Conservation (phyloP, 805 yeast species). For the Candida easanensis region DNA sequence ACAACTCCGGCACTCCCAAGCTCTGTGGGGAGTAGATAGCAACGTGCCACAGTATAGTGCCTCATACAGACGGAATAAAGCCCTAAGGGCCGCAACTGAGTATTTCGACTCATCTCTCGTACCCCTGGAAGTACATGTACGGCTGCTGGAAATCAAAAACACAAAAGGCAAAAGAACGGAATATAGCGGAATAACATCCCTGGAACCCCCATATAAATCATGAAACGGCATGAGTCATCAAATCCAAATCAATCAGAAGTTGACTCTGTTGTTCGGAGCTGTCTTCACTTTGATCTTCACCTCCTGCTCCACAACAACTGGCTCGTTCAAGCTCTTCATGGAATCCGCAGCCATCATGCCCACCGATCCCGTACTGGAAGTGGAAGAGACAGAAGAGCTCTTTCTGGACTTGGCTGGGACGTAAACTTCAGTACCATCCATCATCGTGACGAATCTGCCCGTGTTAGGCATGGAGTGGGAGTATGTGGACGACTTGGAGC, state of each 20-base stretch:
- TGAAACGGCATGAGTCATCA: too few species aligned
- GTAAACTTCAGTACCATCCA: slow-evolving; percentile 21
- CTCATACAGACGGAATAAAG: too few species aligned
- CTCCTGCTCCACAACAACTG: slow-evolving; percentile 9
- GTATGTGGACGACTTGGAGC: slow-evolving; percentile 18
- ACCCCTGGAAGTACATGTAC: too few species aligned
- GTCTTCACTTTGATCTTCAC: slow-evolving; percentile 13
- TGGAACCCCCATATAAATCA: too few species aligned
- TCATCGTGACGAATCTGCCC: slow-evolving; percentile 11
- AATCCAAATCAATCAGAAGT: slow-evolving; percentile 11
- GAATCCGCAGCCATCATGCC: slow-evolving; percentile 10
- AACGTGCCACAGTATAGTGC: too few species aligned
- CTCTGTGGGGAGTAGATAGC: too few species aligned
- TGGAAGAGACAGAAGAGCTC: slow-evolving; percentile 17
- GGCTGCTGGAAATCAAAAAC: too few species aligned
- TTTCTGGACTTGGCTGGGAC: slow-evolving; percentile 23
- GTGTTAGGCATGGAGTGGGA: slow-evolving; percentile 22
- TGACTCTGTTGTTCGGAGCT: slow-evolving; percentile 24
- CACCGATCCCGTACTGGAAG: slow-evolving; percentile 5
- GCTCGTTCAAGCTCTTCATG: slow-evolving; percentile 1
- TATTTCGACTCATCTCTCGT: too few species aligned
- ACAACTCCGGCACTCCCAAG: too few species aligned
- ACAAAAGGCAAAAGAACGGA: too few species aligned
- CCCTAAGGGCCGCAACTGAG: too few species aligned
- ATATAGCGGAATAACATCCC: too few species aligned